phyloP scores from a whole-genome alignment of 257 asterid genomes.

The Lantana camara region DNA sequence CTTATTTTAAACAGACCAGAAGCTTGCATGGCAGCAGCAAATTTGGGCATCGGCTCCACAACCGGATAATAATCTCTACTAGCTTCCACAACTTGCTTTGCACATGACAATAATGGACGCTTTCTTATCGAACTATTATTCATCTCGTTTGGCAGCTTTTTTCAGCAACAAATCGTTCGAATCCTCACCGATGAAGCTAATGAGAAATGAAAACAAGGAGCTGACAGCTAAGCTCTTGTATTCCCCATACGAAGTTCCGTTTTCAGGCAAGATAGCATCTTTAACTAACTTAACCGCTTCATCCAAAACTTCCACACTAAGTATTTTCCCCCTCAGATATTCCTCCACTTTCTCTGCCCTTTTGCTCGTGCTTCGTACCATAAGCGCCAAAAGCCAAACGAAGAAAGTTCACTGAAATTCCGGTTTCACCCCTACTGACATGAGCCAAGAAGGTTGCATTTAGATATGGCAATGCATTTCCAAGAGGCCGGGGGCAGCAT shows the following conservation, averaged over 20 bases:
- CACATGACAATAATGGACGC: conserved; percentile 47
- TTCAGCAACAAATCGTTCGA: conserved; percentile 18
- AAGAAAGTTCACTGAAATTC: conserved; percentile 37
- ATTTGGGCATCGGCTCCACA: conserved; percentile 60
- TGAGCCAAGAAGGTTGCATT: conserved; percentile 67
- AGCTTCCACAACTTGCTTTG: conserved; percentile 52
- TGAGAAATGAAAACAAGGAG: conserved; percentile 58
- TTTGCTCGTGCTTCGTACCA: conserved; percentile 54
- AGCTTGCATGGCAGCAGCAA: conserved; percentile 69
- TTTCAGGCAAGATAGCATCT: conserved; percentile 49
- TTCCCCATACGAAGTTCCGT: conserved; percentile 54
- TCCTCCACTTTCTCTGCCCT: conserved; percentile 64
- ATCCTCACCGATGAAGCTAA: conserved; percentile 34
- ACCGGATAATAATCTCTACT: conserved; percentile 65
- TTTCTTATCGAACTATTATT: conserved; percentile 21
- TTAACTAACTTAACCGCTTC: conserved; percentile 57
- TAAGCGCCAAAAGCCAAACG: conserved; percentile 65
- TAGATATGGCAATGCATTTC: conserved; percentile 70
- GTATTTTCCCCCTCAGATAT: conserved; percentile 45
- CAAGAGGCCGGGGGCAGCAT: conserved; percentile 70
- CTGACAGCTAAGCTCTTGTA: conserved; percentile 62
- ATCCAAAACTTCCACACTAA: conserved; percentile 34
- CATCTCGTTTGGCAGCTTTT: conserved; percentile 22
- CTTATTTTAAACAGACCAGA: conserved; percentile 45
- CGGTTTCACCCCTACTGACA: conserved; percentile 35